phyloP scores from a whole-genome alignment of 768 basidiomycete genomes.

The Daedalea quercina region DNA sequence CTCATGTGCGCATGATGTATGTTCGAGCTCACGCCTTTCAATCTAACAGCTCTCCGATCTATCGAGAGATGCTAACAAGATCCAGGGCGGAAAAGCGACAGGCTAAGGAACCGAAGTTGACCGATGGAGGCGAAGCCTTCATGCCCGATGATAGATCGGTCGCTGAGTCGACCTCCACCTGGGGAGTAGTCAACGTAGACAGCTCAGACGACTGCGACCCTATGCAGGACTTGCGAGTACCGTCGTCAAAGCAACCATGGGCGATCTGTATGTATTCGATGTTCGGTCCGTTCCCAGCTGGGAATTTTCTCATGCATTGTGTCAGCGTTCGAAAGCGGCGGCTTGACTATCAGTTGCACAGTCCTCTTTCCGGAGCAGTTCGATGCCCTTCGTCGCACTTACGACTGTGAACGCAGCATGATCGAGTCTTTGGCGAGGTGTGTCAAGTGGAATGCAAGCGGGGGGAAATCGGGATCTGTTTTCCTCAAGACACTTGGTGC shows the following conservation, averaged over 20 bases:
- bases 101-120: conserved; percentile 43
- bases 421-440: conserved; percentile 91
- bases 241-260: conserved; percentile 78
- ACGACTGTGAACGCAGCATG: conserved; percentile 91
- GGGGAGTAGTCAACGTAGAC: conserved; percentile 89
- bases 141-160: conserved; percentile 89
- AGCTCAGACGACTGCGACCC: conserved; percentile 57
- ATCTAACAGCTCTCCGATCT: conserved; percentile 61
- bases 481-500: conserved; percentile 92
- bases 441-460: conserved; percentile 91
- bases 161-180: conserved; percentile 81
- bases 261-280: conserved; percentile 54
- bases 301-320: neutral
- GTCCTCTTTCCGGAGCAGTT: conserved; percentile 97
- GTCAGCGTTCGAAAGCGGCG: conserved; percentile 84
- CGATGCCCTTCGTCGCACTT: conserved; percentile 85
- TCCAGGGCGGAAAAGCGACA: conserved; percentile 74
- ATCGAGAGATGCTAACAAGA: conserved; percentile 72
- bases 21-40: conserved; percentile 9
- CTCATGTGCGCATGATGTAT: neutral
- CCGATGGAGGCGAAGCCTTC: conserved; percentile 74
- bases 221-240: conserved; percentile 67
- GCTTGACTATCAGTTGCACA: conserved; percentile 86
- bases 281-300: neutral
- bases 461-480: conserved; percentile 95